Conservation (phyloP, 1,139 yeast species). For the Entelexis sorbosivorans region DNA sequence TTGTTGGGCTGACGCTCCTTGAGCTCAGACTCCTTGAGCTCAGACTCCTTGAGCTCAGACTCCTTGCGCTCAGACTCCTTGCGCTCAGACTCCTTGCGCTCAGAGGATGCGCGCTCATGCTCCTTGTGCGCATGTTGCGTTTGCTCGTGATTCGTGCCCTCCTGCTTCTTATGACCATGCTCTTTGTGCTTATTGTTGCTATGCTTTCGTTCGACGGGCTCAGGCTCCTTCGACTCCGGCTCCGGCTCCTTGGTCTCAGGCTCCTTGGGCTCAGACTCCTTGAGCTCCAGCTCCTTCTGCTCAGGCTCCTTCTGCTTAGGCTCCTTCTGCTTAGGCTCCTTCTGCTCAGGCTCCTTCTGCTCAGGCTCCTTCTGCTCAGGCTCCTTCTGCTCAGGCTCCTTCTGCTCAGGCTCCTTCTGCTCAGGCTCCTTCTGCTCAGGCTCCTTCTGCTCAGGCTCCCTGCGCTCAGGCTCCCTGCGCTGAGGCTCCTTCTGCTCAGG, state of each 20-base stretch:
- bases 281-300: no score
- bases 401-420: neutral
- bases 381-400: neutral
- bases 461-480: neutral
- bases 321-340: no score
- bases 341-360: neutral
- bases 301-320: neutral
- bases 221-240: neutral
- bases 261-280: no score
- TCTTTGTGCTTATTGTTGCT: neutral
- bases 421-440: neutral
- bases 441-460: neutral
- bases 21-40: no score
- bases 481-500: neutral
- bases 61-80: no score
- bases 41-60: no score
- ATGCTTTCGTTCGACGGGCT: neutral
- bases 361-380: neutral
- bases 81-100: no score
- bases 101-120: neutral
- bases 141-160: neutral
- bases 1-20: no score
- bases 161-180: neutral
- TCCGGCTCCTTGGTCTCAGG: no score
- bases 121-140: neutral